Conservation (phyloP, 768 basidiomycete species). For the Leccinum imitatum region DNA sequence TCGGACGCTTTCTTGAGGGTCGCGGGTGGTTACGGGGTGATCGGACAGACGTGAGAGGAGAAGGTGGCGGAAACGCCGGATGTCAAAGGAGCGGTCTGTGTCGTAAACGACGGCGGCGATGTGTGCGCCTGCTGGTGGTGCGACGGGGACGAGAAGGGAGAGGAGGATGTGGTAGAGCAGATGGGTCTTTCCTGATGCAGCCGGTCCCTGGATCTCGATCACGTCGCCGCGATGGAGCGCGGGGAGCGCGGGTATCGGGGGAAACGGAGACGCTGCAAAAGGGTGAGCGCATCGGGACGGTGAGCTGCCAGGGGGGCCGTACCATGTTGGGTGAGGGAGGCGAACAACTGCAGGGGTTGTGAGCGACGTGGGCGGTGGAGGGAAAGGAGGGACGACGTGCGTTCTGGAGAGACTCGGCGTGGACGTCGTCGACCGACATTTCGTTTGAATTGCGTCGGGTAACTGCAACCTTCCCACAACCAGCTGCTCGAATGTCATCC, state of each 20-base stretch:
- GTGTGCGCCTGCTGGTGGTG: conserved; percentile 36
- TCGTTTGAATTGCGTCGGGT: conserved; percentile 1
- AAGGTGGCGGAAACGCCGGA: conserved; percentile 52
- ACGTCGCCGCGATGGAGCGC: conserved; percentile 56
- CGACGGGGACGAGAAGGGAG: conserved; percentile 54
- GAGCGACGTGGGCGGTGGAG: conserved; percentile 6
- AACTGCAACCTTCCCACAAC: conserved; percentile 2
- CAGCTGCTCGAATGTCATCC: conserved; percentile 30
- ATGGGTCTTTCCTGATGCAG: conserved; percentile 76
- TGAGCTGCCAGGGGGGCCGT: conserved; percentile 5
- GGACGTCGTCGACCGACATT: conserved; percentile 10
- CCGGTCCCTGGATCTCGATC: conserved; percentile 73
- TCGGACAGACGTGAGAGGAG: conserved; percentile 47
- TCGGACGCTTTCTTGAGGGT: conserved; percentile 32
- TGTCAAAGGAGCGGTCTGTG: conserved; percentile 64
- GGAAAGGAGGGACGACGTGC: conserved; percentile 25
- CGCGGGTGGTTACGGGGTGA: conserved; percentile 16
- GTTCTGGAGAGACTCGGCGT: conserved; percentile 35
- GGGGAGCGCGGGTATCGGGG: conserved; percentile 18
- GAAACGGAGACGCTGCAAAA: conserved; percentile 30
- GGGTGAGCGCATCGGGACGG: conserved; percentile 27
- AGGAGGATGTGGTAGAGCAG: conserved; percentile 67
- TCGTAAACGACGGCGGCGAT: conserved; percentile 71
- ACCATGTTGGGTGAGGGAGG: conserved; percentile 42
- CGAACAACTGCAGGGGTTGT: conserved; percentile 41